Base-by-base conservation (phyloP, 495 filamentous ascomycete genomes). In the Aspergillus saccharolyticus region DNA sequence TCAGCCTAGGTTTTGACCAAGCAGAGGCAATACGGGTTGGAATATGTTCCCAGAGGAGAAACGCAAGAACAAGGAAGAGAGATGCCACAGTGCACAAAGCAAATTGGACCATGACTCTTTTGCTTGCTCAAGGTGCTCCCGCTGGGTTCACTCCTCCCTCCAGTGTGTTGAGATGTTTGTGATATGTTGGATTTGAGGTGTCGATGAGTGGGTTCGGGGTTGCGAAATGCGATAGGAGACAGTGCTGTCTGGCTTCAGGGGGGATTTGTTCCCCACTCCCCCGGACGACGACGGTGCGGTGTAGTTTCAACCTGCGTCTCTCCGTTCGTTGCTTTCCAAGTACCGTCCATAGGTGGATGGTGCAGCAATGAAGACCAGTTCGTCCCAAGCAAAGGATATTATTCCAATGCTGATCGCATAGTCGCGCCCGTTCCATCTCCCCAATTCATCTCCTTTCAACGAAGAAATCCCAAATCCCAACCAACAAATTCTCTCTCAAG, bases 1-100 rank as follows among this genome's bases (percentile, higher is more conserved):
- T 97, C 92, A 96, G 92, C 85, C 85, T 80, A 67, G 46, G 64
- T 61, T 65, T 78, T 77, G 83, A 96, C 93, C 93, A 91, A 92
- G 78, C 90, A 96, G 92, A 93, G 94, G 94, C 87, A 39, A 81
- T 74, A 71, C 65, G 58, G 66, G 59, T 61, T 67, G 62, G 62
- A 60, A 61, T 63, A 65, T 71, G 64, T 66, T 62, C 64, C 62
- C n/a, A n/a, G n/a, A n/a, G 60, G 28, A 61, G 64, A 59, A 65
- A 62, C 55, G 56, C 52, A 53, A 57, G 57, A 42, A 42, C 14
- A 14, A n/a, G 57, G 59, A 58, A 63, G 45, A 54, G 42, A 57
- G 44, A 42, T 45, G 10, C 49, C 33, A 39, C 9, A 39, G 33
- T 39, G 33, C 33, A 12, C 33, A 39, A 39, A 39, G 12, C 10